Conservation (phyloP, 768 basidiomycete species). For the Suillus variegatus region DNA sequence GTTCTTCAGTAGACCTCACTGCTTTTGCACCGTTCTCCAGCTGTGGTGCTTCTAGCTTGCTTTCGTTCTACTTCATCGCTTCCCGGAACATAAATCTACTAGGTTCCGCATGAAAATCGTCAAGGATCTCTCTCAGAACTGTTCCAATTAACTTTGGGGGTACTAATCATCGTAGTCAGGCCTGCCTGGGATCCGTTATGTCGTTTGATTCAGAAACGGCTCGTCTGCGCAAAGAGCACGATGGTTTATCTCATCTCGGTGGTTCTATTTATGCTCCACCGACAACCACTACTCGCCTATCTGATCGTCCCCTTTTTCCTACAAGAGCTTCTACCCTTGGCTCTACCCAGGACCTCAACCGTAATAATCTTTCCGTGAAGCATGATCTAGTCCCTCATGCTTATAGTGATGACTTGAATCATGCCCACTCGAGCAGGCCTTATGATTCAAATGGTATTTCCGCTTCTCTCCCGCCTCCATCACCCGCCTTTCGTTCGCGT, state of each 20-base stretch:
- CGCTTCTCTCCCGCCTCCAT: slow-evolving; percentile 42
- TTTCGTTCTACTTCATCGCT: slow-evolving; percentile 9
- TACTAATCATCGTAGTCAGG: slow-evolving; percentile 8
- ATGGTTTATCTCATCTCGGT: slow-evolving; percentile 9
- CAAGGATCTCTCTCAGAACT: slow-evolving; percentile 14
- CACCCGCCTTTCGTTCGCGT: slow-evolving; percentile 48
- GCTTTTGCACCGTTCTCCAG: slow-evolving; percentile 9
- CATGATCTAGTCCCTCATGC: slow-evolving; percentile 46
- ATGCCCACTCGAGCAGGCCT: slow-evolving; percentile 29
- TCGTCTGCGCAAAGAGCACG: slow-evolving; percentile 29
- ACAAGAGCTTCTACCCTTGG: slow-evolving; percentile 67
- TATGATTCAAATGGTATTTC: slow-evolving; percentile 15
- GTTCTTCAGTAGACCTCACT: slow-evolving; percentile 13
- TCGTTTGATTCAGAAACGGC: slow-evolving; percentile 31
- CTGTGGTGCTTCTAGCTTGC: slow-evolving; percentile 4
- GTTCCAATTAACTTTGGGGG: slow-evolving; percentile 15
- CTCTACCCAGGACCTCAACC: slow-evolving; percentile 53
- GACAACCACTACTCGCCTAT: slow-evolving; percentile 36
- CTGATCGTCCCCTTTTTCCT: slow-evolving; percentile 57
- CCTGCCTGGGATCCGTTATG: slow-evolving; percentile 21
- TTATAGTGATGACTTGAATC: slow-evolving; percentile 72
- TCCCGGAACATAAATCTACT: background rate
- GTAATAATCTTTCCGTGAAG: slow-evolving; percentile 41
- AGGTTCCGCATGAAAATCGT: slow-evolving; percentile 21
- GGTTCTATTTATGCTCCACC: slow-evolving; percentile 39